Evolutionary conservation across 1,139 yeast species (phyloP), one percentile per base, ranked within the genome.

Genomic region (Taphrina confusa): DNA sequence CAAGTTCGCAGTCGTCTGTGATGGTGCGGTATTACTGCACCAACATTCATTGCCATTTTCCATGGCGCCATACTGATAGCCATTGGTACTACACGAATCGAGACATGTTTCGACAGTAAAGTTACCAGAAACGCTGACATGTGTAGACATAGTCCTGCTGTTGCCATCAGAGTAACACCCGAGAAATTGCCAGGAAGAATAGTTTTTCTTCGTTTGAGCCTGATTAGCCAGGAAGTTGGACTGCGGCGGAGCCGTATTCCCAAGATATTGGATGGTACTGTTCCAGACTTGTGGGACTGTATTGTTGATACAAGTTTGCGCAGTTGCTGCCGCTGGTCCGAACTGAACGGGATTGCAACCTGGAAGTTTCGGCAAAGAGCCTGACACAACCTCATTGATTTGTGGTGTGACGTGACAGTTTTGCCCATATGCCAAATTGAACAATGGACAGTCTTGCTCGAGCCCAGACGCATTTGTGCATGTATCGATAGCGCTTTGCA

Each of bases 11-110:
- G 37, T 33, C 23, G 45, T 37, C 28, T 42, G 22, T 8, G 47
- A 11, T 12, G 52, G 49, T 3, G 51, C 42, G 16, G 31, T 34
- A 20, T 27, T 33, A n/a, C 58, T 47, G 36, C 59, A 49, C 61
- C 60, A 61, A 33, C 63, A 61, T 23, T 61, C 59, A 8, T 44
- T 27, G 23, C 61, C 61, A 22, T 51, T 34, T 37, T 61, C 63
- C 23, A 57, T 49, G 16, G 57, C 61, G 9, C 59, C 63, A 33
- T 14, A 57, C n/a, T 28, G 36, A 50, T 33, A 57, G 44, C 49
- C 61, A 8, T 50, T 37, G 27, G 44, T 16, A 22, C 33, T 12
- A 22, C 57, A 42, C 3, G 61, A 57, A 16, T 47, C 54, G 28
- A 57, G 49, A 28, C 61, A 57, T 16, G 44, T 8, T n/a, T 51